Base-by-base conservation (phyloP, 106 monocot species). In the Ottelia alismoides region DNA sequence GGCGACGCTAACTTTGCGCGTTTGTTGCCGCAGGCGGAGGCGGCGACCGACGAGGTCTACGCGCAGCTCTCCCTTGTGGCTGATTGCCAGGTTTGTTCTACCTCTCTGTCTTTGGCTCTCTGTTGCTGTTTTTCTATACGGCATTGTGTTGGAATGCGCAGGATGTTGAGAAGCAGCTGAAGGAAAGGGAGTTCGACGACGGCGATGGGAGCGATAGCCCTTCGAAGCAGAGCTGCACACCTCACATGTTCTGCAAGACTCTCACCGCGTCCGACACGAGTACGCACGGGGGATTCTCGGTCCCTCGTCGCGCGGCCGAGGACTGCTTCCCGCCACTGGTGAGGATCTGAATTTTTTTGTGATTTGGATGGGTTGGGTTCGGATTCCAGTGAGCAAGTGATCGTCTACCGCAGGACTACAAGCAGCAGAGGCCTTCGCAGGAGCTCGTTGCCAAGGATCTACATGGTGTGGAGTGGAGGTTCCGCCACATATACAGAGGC, bases 201-300 rank as follows among this genome's bases (percentile, higher is more conserved):
- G 68, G 28, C 12, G 52, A 58, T 11, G 51, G 14, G 1, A n/a
- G n/a, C n/a, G n/a, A n/a, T n/a, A n/a, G n/a, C n/a, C n/a, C n/a
- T n/a, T n/a, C n/a, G n/a, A n/a, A n/a, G n/a, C n/a, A n/a, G n/a
- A n/a, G n/a, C n/a, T n/a, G n/a, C 10, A 75, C 61, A 24, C 67
- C 64, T 20, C 68, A 75, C 28, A 69, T 69, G 69, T 75, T 75
- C 69, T 75, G 75, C 58, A 75, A 75, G 64, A 75, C 75, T 20
- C 74, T 74, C 20, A 74, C 74, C 23, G 74, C 74, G 3, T 68
- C 68, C 12, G 74, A 74, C 27, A 75, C 75, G 1, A 75, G 75
- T 58, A 75, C 75, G 2, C 75, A 75, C 49, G 75, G 75, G 16
- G 94, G 88, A 14, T 96, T 96, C 72, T 96, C 88, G 47, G 94